Evolutionary conservation across 2,329 filamentous ascomycete genomes (phyloP).

Genomic region (Claviceps sp.): DNA sequence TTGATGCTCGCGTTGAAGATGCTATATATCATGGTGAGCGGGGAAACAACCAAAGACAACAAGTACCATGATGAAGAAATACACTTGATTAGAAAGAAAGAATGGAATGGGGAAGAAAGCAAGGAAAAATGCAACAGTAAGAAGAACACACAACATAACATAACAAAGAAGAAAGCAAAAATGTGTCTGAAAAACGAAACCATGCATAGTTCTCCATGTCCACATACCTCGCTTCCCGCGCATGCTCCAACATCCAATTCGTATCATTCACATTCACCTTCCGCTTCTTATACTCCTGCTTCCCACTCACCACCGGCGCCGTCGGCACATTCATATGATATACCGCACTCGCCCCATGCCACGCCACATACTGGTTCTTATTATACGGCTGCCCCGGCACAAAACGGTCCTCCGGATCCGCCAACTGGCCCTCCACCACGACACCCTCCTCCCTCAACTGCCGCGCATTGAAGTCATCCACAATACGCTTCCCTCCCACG

Average conservation of each 20-base stretch:
- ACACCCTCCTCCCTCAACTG: slow-evolving; percentile 63
- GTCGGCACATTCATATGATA: slow-evolving; percentile 75
- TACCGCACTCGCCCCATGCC: slow-evolving; percentile 92
- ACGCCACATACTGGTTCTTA: slow-evolving; percentile 96
- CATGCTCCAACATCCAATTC: slow-evolving; percentile 96
- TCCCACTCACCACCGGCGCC: slow-evolving; percentile 62
- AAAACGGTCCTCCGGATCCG: slow-evolving; percentile 75
- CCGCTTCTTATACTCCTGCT: slow-evolving; percentile 69
- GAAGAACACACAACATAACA: neutral
- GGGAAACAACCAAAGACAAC: too few species aligned
- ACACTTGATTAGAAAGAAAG: too few species aligned
- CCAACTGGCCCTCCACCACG: slow-evolving; percentile 68
- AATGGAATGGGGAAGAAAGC: too few species aligned
- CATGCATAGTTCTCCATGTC: neutral
- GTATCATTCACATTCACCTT: slow-evolving; percentile 80
- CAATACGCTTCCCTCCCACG: slow-evolving; percentile 73
- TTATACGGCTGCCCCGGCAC: slow-evolving; percentile 81
- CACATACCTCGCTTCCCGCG: slow-evolving; percentile 68
- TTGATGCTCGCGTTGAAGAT: slow-evolving; percentile 71
- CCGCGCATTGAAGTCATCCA: slow-evolving; percentile 79
- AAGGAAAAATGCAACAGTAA: neutral
- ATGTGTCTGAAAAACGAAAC: neutral
- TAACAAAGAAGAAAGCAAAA: neutral
- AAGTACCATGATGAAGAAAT: too few species aligned
- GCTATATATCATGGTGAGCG: slow-evolving; percentile 29